phyloP scores from a whole-genome alignment of 75 land plant genomes.

The Pinus taeda region DNA sequence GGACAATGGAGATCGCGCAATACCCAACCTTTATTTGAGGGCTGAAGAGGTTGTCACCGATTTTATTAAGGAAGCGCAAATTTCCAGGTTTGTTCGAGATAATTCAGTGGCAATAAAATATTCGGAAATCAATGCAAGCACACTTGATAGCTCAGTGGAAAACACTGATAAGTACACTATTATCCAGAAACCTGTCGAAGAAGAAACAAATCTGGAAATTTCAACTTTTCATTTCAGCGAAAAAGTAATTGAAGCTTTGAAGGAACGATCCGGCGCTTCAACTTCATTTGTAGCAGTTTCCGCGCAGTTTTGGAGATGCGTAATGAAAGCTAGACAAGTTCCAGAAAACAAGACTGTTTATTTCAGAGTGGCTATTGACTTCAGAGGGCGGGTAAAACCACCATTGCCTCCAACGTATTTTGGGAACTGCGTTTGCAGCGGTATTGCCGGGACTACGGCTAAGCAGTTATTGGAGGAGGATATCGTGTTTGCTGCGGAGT shows the following conservation, averaged over 20 bases:
- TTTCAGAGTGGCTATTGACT: constrained; percentile 17
- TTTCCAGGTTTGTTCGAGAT: not conserved
- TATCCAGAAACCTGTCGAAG: not conserved
- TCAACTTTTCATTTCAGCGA: not conserved
- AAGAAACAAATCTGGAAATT: not conserved
- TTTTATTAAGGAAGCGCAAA: not conserved
- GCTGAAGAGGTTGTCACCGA: not conserved
- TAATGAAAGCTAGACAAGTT: constrained; percentile 18
- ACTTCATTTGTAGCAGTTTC: constrained; percentile 25
- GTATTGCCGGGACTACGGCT: not conserved
- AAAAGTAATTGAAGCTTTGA: not conserved
- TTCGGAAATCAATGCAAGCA: not conserved
- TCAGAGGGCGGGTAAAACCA: constrained; percentile 14
- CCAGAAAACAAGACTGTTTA: not conserved
- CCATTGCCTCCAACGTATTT: constrained; percentile 36
- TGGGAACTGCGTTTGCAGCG: constrained; percentile 39
- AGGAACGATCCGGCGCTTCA: not conserved
- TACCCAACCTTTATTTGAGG: not conserved
- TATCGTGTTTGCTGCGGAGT: not conserved
- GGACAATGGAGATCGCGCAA: not conserved
- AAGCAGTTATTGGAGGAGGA: constrained; percentile 11
- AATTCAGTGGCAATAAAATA: not conserved
- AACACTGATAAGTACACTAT: too few species aligned
- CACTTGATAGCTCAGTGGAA: too few species aligned
- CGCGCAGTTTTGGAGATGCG: constrained; percentile 32